A percentile compares a stretch with the other conserved stretches of the same genome.
Evolutionary conservation across 164 flowering plant genomes (phyloP).

Genomic region (grape (Vitis vinifera)): DNA sequence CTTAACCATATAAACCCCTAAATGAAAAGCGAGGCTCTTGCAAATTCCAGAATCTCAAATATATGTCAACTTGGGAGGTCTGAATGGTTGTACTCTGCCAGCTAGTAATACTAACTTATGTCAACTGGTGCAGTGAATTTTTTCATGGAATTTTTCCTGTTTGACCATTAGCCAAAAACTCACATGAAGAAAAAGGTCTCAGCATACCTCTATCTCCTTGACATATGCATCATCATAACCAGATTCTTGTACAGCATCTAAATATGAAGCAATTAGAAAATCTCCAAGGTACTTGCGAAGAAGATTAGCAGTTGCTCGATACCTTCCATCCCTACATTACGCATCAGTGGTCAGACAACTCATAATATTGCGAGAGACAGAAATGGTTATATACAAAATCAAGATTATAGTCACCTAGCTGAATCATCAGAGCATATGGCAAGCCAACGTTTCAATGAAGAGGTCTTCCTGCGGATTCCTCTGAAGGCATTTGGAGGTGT

Average conservation of each 20-base stretch:
- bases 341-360: background rate
- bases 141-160: too few relatives aligned
- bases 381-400: background rate
- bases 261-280: conserved; percentile 79
- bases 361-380: background rate
- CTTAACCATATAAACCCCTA: too few relatives aligned
- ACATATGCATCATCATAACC: conserved; percentile 65
- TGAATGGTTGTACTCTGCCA: too few relatives aligned
- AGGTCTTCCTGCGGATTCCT: conserved; percentile 70
- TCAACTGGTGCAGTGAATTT: too few relatives aligned
- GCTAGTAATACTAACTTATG: too few relatives aligned
- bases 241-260: conserved; percentile 67
- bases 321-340: conserved; percentile 65
- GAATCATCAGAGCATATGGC: conserved; percentile 78
- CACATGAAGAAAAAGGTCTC: background rate
- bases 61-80: too few relatives aligned
- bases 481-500: conserved; percentile 75
- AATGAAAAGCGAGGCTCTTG: too few relatives aligned
- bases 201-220: conserved; percentile 82
- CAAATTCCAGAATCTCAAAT: too few relatives aligned
- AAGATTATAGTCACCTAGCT: conserved; percentile 43
- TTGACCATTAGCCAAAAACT: too few relatives aligned
- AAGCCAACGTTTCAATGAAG: conserved; percentile 83
- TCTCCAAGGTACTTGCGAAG: conserved; percentile 94
- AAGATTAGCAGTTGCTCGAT: conserved; percentile 47